Percentiles rank a stretch among this genome's conserved stretches.
Evolutionary conservation across 768 basidiomycete species (phyloP).

Genomic region (Pleurotus djamor): DNA sequence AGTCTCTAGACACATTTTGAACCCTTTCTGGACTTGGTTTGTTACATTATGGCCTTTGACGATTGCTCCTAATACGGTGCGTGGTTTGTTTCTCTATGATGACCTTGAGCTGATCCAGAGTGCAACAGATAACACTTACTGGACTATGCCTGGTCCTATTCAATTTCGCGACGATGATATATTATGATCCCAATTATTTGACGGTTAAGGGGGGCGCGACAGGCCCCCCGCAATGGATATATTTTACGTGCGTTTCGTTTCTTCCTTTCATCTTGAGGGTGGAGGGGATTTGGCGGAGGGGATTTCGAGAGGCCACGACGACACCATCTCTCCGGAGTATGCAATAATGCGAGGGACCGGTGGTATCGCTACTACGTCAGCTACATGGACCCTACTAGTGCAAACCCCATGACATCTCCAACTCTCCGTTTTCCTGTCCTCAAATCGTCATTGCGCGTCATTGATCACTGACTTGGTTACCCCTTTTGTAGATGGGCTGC

Average conservation of each 20-base stretch:
- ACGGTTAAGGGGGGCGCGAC: slow-evolving; percentile 60
- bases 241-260: slow-evolving; percentile 67
- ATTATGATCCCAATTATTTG: slow-evolving; percentile 80
- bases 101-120: not conserved
- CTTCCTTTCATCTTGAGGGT: not conserved
- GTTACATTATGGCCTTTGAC: slow-evolving; percentile 84
- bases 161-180: slow-evolving; percentile 82
- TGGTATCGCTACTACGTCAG: no score
- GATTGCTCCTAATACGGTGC: slow-evolving; percentile 87
- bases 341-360: no score
- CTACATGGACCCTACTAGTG: not conserved
- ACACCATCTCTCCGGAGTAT: not conserved
- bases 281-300: not conserved
- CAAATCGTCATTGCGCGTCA: not conserved
- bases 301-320: not conserved
- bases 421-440: not conserved
- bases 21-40: slow-evolving; percentile 90
- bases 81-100: slow-evolving; percentile 19
- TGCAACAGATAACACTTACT: slow-evolving; percentile 76
- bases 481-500: slow-evolving; percentile 65
- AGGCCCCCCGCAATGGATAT: slow-evolving; percentile 83
- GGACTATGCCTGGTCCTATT: slow-evolving; percentile 79
- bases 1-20: slow-evolving; percentile 71
- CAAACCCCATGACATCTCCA: not conserved
- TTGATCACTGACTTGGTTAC: not conserved